Conservation (phyloP, 1,139 yeast genomes). For the Pneumocystis jirovecii region DNA sequence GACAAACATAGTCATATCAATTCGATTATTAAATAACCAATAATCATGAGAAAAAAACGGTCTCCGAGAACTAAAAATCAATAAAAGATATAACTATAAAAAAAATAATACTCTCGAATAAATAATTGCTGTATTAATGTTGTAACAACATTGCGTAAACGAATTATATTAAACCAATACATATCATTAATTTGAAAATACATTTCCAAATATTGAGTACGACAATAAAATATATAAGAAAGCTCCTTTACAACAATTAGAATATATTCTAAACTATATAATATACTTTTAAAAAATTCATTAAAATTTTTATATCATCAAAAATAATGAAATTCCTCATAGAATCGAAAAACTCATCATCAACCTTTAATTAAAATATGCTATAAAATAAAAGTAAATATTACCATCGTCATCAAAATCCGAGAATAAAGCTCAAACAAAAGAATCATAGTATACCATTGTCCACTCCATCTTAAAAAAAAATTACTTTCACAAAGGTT, state of each 20-base stretch:
- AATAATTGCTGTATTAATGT: slow-evolving; percentile 19
- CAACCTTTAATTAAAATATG: not conserved
- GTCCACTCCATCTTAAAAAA: not conserved
- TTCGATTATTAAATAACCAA: slow-evolving; percentile 36
- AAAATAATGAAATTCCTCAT: slow-evolving; percentile 3
- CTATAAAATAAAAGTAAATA: not conserved
- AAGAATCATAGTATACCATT: slow-evolving; percentile 3
- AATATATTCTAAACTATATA: not conserved
- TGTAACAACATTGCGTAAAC: not conserved
- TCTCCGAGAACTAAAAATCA: slow-evolving; percentile 32
- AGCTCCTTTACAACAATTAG: not conserved
- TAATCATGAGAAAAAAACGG: slow-evolving; percentile 39
- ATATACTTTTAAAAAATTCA: slow-evolving; percentile 2
- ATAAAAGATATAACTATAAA: not conserved
- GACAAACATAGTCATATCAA: slow-evolving; percentile 19
- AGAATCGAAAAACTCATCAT: slow-evolving; percentile 11
- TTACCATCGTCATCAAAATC: slow-evolving; percentile 10
- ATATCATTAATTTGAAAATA: not conserved
- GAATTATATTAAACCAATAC: not conserved
- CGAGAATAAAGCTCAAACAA: slow-evolving; percentile 11
- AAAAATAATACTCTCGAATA: slow-evolving; percentile 33
- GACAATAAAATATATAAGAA: not conserved
- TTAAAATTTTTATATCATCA: slow-evolving; percentile 1
- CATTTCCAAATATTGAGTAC: not conserved
- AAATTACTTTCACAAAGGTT: not conserved